Evolutionary conservation across 176 grass and related monocot genomes (phyloP).

Genomic region (Carex parvula): DNA sequence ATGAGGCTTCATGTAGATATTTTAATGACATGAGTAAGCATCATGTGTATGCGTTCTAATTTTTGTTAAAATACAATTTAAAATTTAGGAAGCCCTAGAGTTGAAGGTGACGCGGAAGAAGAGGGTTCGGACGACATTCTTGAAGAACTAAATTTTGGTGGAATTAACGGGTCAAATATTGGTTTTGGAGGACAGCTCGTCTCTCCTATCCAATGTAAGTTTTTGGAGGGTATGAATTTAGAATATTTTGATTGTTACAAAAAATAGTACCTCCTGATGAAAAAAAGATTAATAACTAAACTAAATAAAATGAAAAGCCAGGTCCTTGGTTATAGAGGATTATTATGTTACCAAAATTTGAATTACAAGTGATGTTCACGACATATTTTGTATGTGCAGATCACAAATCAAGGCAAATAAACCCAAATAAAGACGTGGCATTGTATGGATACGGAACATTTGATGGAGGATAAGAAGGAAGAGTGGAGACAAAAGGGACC

Average conservation of each 20-base stretch:
- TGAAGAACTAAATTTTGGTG: slow-evolving; percentile 39
- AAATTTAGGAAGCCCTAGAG: slow-evolving; percentile 41
- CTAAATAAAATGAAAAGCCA: neutral
- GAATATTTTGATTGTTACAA: neutral
- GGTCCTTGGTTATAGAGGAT: neutral
- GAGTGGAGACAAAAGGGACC: slow-evolving; percentile 39
- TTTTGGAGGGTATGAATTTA: neutral
- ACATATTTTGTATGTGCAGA: slow-evolving; percentile 6
- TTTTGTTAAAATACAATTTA: neutral
- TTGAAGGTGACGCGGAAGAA: slow-evolving; percentile 51
- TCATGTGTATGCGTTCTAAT: neutral
- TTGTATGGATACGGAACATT: slow-evolving; percentile 49
- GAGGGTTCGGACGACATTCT: slow-evolving; percentile 44
- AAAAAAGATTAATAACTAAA: neutral
- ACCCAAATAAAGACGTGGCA: slow-evolving; percentile 45
- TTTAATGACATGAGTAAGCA: neutral
- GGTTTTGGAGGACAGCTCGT: slow-evolving; percentile 31
- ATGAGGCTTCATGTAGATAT: neutral
- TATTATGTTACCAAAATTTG: neutral
- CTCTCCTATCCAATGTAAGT: neutral
- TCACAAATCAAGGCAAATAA: slow-evolving; percentile 31
- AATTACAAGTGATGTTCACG: neutral
- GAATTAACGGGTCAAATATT: slow-evolving; percentile 3
- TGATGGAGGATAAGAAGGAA: slow-evolving; percentile 39
- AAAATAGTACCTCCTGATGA: neutral